Evolutionary conservation across 495 filamentous ascomycete genomes (phyloP).

Genomic region (Tuber calosporum): DNA sequence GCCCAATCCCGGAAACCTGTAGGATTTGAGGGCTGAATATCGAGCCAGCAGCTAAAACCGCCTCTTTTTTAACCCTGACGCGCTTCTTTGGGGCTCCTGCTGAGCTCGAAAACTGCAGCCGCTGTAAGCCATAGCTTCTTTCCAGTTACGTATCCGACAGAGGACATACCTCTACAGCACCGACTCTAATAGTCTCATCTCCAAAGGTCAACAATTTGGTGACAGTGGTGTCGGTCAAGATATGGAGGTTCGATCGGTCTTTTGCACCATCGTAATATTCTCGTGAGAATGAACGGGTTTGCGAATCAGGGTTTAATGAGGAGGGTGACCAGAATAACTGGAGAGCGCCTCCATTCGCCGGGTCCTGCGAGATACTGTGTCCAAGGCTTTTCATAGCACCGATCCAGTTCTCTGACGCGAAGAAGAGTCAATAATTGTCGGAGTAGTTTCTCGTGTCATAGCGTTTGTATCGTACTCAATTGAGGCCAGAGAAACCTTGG

Average conservation of each 20-base stretch:
- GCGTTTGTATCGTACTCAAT: slow-evolving; percentile 46
- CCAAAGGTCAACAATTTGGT: slow-evolving; percentile 36
- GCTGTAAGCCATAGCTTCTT: neutral
- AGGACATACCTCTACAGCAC: slow-evolving; percentile 18
- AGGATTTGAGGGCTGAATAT: slow-evolving; percentile 47
- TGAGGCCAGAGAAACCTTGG: slow-evolving; percentile 50
- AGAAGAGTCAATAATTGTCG: slow-evolving; percentile 14
- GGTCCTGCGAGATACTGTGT: slow-evolving; percentile 47
- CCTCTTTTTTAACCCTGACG: slow-evolving; percentile 44
- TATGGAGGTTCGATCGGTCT: slow-evolving; percentile 41
- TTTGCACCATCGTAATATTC: slow-evolving; percentile 34
- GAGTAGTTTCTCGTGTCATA: neutral
- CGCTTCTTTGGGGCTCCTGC: neutral
- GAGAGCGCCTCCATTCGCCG: slow-evolving; percentile 47
- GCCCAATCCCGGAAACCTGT: slow-evolving; percentile 48
- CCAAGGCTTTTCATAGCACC: slow-evolving; percentile 49
- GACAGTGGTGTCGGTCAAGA: slow-evolving; percentile 38
- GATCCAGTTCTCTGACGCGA: slow-evolving; percentile 49
- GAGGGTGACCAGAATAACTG: slow-evolving; percentile 49
- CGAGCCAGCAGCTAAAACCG: slow-evolving; percentile 47
- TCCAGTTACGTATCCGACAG: neutral
- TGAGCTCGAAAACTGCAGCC: neutral
- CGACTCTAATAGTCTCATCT: slow-evolving; percentile 12
- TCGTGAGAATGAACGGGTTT: slow-evolving; percentile 46
- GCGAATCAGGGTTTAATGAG: slow-evolving; percentile 44